Conservation (phyloP, 441 rosid genomes). For the Manihot esculenta region DNA sequence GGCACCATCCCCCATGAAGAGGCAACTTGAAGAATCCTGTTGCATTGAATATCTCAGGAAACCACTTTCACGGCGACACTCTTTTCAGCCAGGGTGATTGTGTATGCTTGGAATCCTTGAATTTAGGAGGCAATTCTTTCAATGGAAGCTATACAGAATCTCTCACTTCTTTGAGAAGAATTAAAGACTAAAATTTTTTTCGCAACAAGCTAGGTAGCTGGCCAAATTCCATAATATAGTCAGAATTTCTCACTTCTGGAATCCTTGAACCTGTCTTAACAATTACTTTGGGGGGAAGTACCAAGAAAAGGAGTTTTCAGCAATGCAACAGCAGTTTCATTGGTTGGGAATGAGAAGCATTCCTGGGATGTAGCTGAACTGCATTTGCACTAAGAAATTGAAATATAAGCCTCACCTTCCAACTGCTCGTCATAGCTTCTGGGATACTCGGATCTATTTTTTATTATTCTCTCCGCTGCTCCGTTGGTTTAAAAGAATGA, state of each 20-base stretch:
- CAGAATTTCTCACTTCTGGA: neutral
- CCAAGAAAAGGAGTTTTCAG: neutral
- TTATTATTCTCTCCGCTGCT: no score
- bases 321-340: neutral
- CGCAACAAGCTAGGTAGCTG: neutral
- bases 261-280: neutral
- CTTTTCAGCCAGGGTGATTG: neutral
- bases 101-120: neutral
- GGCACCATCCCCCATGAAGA: neutral
- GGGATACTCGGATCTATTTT: no score
- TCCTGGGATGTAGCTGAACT: neutral
- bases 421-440: no score
- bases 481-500: neutral
- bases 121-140: neutral
- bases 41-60: neutral
- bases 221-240: neutral
- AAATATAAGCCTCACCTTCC: no score
- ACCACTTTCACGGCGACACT: neutral
- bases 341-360: neutral
- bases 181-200: neutral
- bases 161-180: neutral
- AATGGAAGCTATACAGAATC: neutral
- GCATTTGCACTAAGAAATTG: neutral
- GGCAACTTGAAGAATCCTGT: neutral
- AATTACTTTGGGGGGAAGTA: neutral